Evolutionary conservation across 2,329 filamentous ascomycete genomes (phyloP).

Genomic region (Cordyceps pruinosa): DNA sequence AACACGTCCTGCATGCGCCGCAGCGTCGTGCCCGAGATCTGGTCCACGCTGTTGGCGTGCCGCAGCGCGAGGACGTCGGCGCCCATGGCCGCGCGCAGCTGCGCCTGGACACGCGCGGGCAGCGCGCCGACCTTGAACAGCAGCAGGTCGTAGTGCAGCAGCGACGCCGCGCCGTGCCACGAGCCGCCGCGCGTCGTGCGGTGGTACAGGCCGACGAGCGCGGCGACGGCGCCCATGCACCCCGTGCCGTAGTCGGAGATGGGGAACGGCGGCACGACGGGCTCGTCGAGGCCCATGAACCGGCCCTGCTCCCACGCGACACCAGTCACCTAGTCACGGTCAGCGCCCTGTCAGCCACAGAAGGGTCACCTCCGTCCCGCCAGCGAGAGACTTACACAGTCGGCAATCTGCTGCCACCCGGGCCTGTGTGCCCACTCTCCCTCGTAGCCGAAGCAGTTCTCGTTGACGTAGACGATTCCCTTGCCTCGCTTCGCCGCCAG

Average conservation of each 20-base stretch:
- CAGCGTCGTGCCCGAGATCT: constrained; percentile 54
- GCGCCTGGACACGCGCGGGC: constrained; percentile 42
- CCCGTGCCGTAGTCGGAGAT: constrained; percentile 64
- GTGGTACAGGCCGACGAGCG: constrained; percentile 55
- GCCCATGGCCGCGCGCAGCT: constrained; percentile 42
- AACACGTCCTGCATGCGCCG: constrained; percentile 45
- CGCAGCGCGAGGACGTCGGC: constrained; percentile 49
- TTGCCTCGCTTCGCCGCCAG: constrained; percentile 48
- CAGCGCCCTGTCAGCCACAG: not conserved
- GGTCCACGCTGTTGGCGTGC: constrained; percentile 58
- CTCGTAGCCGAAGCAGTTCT: constrained; percentile 62
- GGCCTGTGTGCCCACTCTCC: constrained; percentile 55
- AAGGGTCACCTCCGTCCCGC: too few relatives aligned
- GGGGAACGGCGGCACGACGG: constrained; percentile 58
- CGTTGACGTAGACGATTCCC: constrained; percentile 61
- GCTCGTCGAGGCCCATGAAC: constrained; percentile 55
- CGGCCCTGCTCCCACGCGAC: constrained; percentile 56
- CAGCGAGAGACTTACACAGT: constrained; percentile 38
- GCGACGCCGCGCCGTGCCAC: constrained; percentile 56
- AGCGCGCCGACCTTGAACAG: constrained; percentile 56
- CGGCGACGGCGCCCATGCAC: constrained; percentile 63
- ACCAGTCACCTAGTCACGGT: constrained; percentile 36
- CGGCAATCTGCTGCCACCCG: constrained; percentile 68
- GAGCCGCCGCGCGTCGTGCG: constrained; percentile 58
- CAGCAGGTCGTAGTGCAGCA: constrained; percentile 63